Percentiles rank a stretch among this genome's conserved stretches.
Conservation (phyloP, 1,284 basidiomycete species). For the Peniophora sp. region DNA sequence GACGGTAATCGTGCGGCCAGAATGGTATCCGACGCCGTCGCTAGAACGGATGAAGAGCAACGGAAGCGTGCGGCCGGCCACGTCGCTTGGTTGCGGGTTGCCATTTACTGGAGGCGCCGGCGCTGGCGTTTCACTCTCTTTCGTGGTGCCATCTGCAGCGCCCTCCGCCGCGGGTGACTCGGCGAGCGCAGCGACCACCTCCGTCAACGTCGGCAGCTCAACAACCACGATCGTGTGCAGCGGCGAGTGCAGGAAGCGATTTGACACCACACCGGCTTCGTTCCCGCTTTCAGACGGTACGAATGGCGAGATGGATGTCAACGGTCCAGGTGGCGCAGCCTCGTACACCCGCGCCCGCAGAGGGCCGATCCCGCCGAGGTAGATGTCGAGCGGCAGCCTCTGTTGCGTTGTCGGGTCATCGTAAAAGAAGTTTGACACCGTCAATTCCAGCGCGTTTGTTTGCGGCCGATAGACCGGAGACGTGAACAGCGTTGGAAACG, state of each 20-base stretch:
- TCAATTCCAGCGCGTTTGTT: constrained; percentile 72
- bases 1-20: constrained; percentile 74
- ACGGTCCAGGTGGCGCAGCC: constrained; percentile 53
- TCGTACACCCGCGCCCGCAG: constrained; percentile 66
- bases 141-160: constrained; percentile 2
- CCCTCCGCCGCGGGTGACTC: constrained; percentile 32
- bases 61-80: constrained; percentile 58
- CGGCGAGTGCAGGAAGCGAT: constrained; percentile 41
- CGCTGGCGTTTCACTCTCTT: constrained; percentile 11
- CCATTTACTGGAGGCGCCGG: not conserved
- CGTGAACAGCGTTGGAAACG: constrained; percentile 82
- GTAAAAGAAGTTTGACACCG: constrained; percentile 80
- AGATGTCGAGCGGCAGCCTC: constrained; percentile 75
- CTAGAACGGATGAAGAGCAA: constrained; percentile 67
- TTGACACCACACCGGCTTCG: constrained; percentile 6
- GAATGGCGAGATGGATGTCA: constrained; percentile 53
- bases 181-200: constrained; percentile 66
- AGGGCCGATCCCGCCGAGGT: constrained; percentile 84
- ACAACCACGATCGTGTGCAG: constrained; percentile 72
- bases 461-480: constrained; percentile 68
- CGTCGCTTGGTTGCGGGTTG: constrained; percentile 14
- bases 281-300: constrained; percentile 20
- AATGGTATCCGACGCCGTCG: constrained; percentile 78
- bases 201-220: constrained; percentile 64
- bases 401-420: constrained; percentile 56